These are phyloP conservation scores for Epithemia pelagica DNA, from an alignment of 108 stramenopile genomes.

Conservation along the genomic window DNA sequence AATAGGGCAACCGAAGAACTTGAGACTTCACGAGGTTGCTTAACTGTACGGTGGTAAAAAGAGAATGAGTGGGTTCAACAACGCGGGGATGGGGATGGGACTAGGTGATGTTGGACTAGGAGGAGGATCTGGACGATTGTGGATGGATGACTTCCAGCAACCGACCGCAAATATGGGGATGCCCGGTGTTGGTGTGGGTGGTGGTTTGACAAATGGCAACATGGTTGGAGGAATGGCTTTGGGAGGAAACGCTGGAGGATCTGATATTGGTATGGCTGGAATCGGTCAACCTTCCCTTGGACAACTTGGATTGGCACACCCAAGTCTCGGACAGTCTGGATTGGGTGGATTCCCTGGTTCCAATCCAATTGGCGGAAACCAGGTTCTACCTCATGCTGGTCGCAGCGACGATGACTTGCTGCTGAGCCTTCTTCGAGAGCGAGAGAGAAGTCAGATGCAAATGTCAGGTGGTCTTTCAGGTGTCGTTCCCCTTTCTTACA, in stretches of 20 bases:
- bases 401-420: not conserved
- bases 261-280: not conserved
- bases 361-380: no score
- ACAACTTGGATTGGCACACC: no score
- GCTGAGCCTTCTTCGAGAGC: not conserved
- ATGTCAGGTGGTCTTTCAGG: not conserved
- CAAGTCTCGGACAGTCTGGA: no score
- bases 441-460: not conserved
- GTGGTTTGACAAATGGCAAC: not conserved
- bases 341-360: no score
- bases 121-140: not conserved
- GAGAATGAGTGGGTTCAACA: not conserved
- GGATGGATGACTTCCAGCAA: slow-evolving; percentile 1
- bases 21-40: no score
- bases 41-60: no score
- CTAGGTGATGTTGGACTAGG: not conserved
- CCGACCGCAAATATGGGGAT: no score
- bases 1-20: no score
- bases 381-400: not conserved
- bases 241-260: not conserved
- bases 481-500: not conserved
- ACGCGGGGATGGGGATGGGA: not conserved
- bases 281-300: no score
- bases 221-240: not conserved
- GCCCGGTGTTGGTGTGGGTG: not conserved